phyloP scores from a whole-genome alignment of 108 stramenopile species.

The Nannochloropsis granulata region DNA sequence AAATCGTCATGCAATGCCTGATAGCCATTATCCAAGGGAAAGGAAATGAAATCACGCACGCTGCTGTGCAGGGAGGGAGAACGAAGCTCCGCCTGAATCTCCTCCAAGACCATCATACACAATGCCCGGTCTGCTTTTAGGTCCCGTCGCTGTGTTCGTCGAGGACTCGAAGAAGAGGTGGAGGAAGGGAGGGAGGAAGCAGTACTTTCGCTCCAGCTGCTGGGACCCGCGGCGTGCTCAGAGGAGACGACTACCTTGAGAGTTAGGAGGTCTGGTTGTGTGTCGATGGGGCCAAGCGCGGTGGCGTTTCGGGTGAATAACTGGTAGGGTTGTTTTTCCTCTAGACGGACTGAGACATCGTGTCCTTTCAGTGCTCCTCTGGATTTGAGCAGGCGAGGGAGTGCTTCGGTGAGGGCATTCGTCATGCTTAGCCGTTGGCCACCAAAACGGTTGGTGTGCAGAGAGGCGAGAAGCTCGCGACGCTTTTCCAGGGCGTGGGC shows the following conservation, averaged over 20 bases:
- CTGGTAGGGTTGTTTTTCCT: background rate
- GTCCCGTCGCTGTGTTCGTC: background rate
- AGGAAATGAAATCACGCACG: background rate
- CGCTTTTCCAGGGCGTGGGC: constrained; percentile 6
- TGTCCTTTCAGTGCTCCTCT: background rate
- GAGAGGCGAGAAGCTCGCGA: background rate
- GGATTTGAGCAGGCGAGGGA: background rate
- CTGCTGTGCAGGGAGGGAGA: background rate
- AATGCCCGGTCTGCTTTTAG: background rate
- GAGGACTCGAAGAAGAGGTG: background rate
- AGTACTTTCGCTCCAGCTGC: background rate
- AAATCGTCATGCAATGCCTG: background rate
- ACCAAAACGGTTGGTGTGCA: background rate
- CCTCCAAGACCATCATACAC: background rate
- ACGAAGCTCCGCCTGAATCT: background rate
- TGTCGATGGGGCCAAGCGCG: background rate
- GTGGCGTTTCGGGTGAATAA: background rate
- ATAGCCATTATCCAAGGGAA: background rate
- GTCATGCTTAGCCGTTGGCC: background rate
- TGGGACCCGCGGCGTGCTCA: background rate
- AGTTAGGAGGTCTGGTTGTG: background rate
- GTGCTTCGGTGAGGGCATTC: background rate
- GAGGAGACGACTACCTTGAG: background rate
- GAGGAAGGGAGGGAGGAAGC: background rate
- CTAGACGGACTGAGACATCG: background rate